These are phyloP conservation scores for Macrocystidia cucumis DNA, from an alignment of 1,284 basidiomycete genomes.

Conservation along the genomic window DNA sequence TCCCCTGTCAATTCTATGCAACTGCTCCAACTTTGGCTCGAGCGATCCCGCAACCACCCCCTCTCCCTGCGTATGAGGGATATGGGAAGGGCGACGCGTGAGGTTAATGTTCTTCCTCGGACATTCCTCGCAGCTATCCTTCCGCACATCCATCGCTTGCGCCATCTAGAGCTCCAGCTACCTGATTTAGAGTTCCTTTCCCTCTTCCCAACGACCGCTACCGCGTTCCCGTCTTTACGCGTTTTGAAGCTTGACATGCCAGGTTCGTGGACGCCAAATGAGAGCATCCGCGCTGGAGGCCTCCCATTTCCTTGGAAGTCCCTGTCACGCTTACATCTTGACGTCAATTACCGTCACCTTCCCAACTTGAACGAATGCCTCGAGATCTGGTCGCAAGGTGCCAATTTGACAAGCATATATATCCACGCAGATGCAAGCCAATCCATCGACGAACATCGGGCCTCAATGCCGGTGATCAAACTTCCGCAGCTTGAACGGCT, in stretches of 20 bases:
- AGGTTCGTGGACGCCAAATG: no score
- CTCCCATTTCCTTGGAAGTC: slow-evolving; percentile 23
- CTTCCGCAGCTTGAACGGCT: no score
- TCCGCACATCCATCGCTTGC: slow-evolving; percentile 25
- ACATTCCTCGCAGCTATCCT: slow-evolving; percentile 21
- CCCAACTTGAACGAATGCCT: slow-evolving; percentile 25
- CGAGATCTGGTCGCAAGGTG: slow-evolving; percentile 21
- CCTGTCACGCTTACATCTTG: slow-evolving; percentile 26
- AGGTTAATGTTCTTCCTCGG: slow-evolving; percentile 18
- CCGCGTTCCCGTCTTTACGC: slow-evolving; percentile 18
- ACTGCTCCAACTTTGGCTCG: slow-evolving; percentile 26
- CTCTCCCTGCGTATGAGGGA: slow-evolving; percentile 28
- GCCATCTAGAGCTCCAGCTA: slow-evolving; percentile 22
- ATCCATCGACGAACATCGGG: no score
- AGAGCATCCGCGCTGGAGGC: slow-evolving; percentile 15
- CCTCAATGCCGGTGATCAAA: background rate
- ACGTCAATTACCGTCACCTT: slow-evolving; percentile 20
- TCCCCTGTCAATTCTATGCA: background rate
- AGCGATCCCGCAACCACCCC: slow-evolving; percentile 23
- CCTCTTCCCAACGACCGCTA: slow-evolving; percentile 14
- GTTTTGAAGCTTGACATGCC: slow-evolving; percentile 21
- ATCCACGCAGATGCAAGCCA: no score
- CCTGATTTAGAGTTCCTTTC: slow-evolving; percentile 22
- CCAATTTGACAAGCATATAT: slow-evolving; percentile 20
- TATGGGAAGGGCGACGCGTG: no score